Base-by-base conservation (phyloP, 129 eudicot genomes). In the Oenanthe sinensis region DNA sequence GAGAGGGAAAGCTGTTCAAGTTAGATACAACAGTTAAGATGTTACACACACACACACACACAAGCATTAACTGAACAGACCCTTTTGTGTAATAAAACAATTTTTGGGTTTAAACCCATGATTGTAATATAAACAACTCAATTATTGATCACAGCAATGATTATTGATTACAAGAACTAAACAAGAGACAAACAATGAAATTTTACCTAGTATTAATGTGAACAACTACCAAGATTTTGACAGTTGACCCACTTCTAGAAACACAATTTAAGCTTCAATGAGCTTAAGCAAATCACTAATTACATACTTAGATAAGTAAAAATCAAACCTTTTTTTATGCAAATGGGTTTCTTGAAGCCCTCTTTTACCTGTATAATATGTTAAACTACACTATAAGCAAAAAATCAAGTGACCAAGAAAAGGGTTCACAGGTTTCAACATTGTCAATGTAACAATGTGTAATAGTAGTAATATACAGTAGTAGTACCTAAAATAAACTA, bases 201-300 rank as follows among this genome's bases (percentile, higher is more conserved):
- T 46, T 6, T 60, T 60, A 60, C 49, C 40, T 55, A 42, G 50
- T 77, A 60, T 48, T 17, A 67, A 67, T 5, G 42, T 60, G 46
- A 60, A 60, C 50, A 54, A 42, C 28, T 7, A 42, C 22, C 74
- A 44, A 78, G 74, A 65, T 12, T 45, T 78, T 17, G 74, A 78
- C 81, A 62, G 75, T 28, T 63, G 19, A 43, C 81, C 81, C 74
- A 63, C 69, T 45, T 65, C 63, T 63, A 63, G 44, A 67, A 63
- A 45, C n/a, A 24, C 26, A 16, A 45, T 30, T 8, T 5, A 6
- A 78, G 30, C 19, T 8, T 65, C 15, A 39, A 14, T 37, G 10
- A 58, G 12, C 58, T 77, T 11, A 16, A 67, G 26, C 43, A 44
- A 43, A 65, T 54, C 13, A 63, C 33, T 67, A 67, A 11, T 28